These are phyloP conservation scores for Hylodesmum podocarpum DNA, from an alignment of 306 rosid species.

Conservation along the genomic window DNA sequence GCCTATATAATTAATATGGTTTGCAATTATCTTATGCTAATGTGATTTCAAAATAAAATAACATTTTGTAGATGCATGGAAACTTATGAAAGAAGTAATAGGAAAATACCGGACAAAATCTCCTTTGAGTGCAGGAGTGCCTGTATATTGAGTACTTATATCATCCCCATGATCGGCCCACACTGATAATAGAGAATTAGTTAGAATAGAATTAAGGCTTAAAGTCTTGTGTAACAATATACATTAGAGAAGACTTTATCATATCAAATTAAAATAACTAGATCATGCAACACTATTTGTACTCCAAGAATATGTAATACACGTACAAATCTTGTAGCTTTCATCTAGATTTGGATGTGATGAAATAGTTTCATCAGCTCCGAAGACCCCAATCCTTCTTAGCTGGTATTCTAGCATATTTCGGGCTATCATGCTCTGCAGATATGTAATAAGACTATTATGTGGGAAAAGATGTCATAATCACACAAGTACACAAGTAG, in stretches of 20 bases:
- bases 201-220: background rate
- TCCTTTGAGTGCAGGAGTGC: slow-evolving; percentile 86
- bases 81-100: slow-evolving; percentile 4
- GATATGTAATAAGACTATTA: slow-evolving; percentile 7
- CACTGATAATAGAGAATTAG: slow-evolving; percentile 45
- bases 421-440: slow-evolving; percentile 88
- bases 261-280: background rate
- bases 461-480: background rate
- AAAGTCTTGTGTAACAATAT: slow-evolving; percentile 1
- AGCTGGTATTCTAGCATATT: slow-evolving; percentile 83
- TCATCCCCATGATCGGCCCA: slow-evolving; percentile 97
- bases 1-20: background rate
- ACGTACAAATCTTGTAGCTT: slow-evolving; percentile 63
- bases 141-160: slow-evolving; percentile 79
- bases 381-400: slow-evolving; percentile 75
- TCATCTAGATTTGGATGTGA: slow-evolving; percentile 83
- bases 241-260: background rate
- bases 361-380: slow-evolving; percentile 79
- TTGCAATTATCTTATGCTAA: background rate
- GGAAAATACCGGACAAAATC: slow-evolving; percentile 73
- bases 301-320: background rate
- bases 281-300: background rate
- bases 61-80: background rate
- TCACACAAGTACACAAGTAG: background rate
- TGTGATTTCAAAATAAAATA: background rate